Percentiles rank a stretch among this genome's conserved stretches.
Evolutionary conservation across 2,329 filamentous ascomycete species (phyloP).

Genomic region (Chrysoporthe austroafricana): DNA sequence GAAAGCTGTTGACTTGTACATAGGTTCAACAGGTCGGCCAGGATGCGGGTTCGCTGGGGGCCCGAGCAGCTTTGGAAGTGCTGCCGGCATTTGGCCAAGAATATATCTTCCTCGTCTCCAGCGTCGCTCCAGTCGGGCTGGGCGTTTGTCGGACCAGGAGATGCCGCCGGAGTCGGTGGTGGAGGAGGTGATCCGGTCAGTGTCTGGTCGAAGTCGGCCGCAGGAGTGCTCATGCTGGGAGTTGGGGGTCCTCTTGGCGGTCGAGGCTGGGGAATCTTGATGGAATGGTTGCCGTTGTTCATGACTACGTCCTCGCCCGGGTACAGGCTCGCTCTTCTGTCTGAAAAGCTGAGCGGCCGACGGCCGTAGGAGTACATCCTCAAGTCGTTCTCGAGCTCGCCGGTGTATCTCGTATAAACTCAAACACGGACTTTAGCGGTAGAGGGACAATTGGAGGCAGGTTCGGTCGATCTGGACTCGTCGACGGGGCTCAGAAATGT

Average conservation of each 20-base stretch:
- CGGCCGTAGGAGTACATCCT: constrained; percentile 48
- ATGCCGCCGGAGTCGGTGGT: constrained; percentile 68
- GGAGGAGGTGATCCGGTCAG: constrained; percentile 65
- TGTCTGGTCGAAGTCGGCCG: constrained; percentile 65
- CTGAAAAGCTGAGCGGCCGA: constrained; percentile 62
- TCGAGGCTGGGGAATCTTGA: constrained; percentile 56
- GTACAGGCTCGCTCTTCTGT: constrained; percentile 62
- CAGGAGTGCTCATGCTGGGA: constrained; percentile 68
- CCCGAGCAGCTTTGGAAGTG: constrained; percentile 80
- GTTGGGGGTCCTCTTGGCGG: constrained; percentile 64
- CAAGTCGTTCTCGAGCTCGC: constrained; percentile 13
- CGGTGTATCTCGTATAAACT: constrained; percentile 7
- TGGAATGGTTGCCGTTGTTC: constrained; percentile 49
- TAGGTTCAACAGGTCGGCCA: constrained; percentile 88
- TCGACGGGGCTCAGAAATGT: constrained; percentile 1
- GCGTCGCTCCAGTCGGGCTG: constrained; percentile 76
- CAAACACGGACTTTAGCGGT: constrained; percentile 16
- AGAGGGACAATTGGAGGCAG: neutral
- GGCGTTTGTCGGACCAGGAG: constrained; percentile 63
- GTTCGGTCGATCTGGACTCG: constrained; percentile 5
- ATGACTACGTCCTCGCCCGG: constrained; percentile 61
- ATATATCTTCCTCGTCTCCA: constrained; percentile 80
- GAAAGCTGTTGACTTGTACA: constrained; percentile 95
- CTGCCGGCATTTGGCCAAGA: constrained; percentile 76
- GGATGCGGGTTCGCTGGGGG: constrained; percentile 75